Conservation (phyloP, 371 early-diverging fungal genomes). For the Lichtheimia ramosa region DNA sequence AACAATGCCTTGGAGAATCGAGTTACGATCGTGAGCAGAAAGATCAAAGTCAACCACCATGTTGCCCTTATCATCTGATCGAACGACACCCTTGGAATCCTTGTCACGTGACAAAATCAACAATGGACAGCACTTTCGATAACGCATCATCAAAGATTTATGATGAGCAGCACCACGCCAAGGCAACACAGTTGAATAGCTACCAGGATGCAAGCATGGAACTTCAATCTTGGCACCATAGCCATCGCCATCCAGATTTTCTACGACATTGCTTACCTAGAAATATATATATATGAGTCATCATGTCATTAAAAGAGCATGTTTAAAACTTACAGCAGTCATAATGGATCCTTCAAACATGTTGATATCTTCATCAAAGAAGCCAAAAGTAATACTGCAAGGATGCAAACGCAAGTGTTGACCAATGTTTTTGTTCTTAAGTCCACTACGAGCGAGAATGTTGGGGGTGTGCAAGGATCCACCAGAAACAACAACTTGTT, state of each 20-base stretch:
- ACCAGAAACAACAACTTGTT: slow-evolving; percentile 63
- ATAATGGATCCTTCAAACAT: slow-evolving; percentile 67
- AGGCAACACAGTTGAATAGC: slow-evolving; percentile 43
- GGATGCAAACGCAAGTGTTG: slow-evolving; percentile 68
- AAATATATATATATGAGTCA: background rate
- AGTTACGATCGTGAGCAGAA: slow-evolving; percentile 54
- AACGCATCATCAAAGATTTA: slow-evolving; percentile 56
- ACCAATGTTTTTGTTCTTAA: slow-evolving; percentile 77
- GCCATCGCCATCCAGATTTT: slow-evolving; percentile 55
- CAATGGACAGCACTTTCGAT: slow-evolving; percentile 48
- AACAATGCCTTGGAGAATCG: slow-evolving; percentile 52
- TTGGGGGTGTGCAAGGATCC: slow-evolving; percentile 74
- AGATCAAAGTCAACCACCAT: slow-evolving; percentile 43
- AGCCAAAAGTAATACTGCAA: slow-evolving; percentile 60
- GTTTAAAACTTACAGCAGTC: slow-evolving; percentile 55
- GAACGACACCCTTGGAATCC: slow-evolving; percentile 43
- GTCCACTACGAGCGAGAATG: slow-evolving; percentile 62
- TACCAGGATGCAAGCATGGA: slow-evolving; percentile 59
- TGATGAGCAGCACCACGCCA: slow-evolving; percentile 59
- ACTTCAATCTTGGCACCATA: slow-evolving; percentile 76
- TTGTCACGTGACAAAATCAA: slow-evolving; percentile 71
- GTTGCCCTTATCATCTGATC: slow-evolving; percentile 33
- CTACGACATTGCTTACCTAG: slow-evolving; percentile 43
- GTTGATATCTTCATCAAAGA: slow-evolving; percentile 54
- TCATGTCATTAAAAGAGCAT: no score